Evolutionary conservation across 441 rosid genomes (phyloP).

Genomic region (Euphorbia neoarborescens): DNA sequence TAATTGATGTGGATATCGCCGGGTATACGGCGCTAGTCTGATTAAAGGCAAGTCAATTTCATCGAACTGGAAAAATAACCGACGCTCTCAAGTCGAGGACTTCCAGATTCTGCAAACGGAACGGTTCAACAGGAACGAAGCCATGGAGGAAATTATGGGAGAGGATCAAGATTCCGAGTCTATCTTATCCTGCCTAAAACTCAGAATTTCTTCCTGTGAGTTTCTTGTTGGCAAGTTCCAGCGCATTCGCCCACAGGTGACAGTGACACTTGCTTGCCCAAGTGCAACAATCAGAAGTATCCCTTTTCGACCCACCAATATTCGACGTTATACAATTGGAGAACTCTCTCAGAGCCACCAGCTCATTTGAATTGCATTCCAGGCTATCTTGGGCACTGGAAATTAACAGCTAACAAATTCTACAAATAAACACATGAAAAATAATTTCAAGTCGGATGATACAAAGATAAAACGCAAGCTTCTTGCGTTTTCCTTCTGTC

Average conservation of each 20-base stretch:
- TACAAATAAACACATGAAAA: no score
- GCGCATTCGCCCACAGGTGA: slow-evolving; percentile 32
- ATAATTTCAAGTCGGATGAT: no score
- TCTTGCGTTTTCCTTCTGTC: no score
- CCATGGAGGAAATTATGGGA: slow-evolving; percentile 15
- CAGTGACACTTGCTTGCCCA: slow-evolving; percentile 71
- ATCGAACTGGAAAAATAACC: background rate
- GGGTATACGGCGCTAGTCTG: no score
- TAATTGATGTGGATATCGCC: no score
- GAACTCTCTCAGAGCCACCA: slow-evolving; percentile 41
- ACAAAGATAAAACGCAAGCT: no score
- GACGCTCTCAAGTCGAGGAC: slow-evolving; percentile 15
- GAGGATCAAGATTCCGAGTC: slow-evolving; percentile 12
- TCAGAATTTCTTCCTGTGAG: slow-evolving; percentile 3
- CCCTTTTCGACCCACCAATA: slow-evolving; percentile 33
- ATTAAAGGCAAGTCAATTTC: background rate
- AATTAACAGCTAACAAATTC: slow-evolving; percentile 6
- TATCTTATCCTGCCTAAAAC: slow-evolving; percentile 7
- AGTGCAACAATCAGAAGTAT: slow-evolving; percentile 41
- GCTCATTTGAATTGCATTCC: slow-evolving; percentile 45
- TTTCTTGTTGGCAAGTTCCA: slow-evolving; percentile 13
- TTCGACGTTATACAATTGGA: slow-evolving; percentile 27
- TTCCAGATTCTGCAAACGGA: slow-evolving; percentile 7
- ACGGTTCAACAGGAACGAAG: slow-evolving; percentile 1
- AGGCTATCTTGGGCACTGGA: slow-evolving; percentile 33